Conservation (phyloP, 2,329 filamentous ascomycete species). For the Taxawa tesnikishii region DNA sequence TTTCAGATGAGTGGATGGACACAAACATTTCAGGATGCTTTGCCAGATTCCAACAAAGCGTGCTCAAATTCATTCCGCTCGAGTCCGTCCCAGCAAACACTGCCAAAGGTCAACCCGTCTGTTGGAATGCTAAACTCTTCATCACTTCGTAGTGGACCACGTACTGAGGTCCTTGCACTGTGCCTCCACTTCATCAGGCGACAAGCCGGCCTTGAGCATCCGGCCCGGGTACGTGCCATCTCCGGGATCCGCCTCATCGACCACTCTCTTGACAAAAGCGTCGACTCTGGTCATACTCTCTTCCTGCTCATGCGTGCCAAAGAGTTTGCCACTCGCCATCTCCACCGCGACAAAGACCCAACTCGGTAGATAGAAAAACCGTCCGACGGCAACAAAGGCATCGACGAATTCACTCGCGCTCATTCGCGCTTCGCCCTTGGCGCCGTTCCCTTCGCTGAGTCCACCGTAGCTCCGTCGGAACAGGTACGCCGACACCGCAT, state of each 20-base stretch:
- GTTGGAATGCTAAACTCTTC: too few relatives aligned
- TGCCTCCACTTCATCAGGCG: slow-evolving; percentile 30
- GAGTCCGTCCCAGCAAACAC: slow-evolving; percentile 44
- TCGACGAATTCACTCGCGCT: slow-evolving; percentile 40
- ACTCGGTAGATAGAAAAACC: slow-evolving; percentile 41
- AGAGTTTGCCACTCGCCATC: slow-evolving; percentile 22
- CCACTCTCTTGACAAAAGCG: slow-evolving; percentile 28
- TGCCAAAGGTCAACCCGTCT: too few relatives aligned
- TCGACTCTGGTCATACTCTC: slow-evolving; percentile 29
- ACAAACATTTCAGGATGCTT: slow-evolving; percentile 28
- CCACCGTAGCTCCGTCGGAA: slow-evolving; percentile 41
- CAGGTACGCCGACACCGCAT: slow-evolving; percentile 42
- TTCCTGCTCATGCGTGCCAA: slow-evolving; percentile 19
- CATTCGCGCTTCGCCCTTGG: slow-evolving; percentile 14
- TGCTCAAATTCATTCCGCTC: slow-evolving; percentile 39
- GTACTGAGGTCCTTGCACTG: slow-evolving; percentile 44
- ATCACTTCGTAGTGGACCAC: too few relatives aligned
- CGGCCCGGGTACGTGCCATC: slow-evolving; percentile 36
- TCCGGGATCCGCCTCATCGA: slow-evolving; percentile 20
- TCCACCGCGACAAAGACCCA: slow-evolving; percentile 28
- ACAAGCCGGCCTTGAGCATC: slow-evolving; percentile 32
- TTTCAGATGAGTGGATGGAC: too few relatives aligned
- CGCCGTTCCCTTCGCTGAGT: slow-evolving; percentile 22
- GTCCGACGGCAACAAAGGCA: slow-evolving; percentile 40
- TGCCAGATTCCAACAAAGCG: slow-evolving; percentile 33